Evolutionary conservation across 805 yeast species (phyloP), one percentile per base, ranked within the genome.

Genomic region (Huiozyma sinensis): DNA sequence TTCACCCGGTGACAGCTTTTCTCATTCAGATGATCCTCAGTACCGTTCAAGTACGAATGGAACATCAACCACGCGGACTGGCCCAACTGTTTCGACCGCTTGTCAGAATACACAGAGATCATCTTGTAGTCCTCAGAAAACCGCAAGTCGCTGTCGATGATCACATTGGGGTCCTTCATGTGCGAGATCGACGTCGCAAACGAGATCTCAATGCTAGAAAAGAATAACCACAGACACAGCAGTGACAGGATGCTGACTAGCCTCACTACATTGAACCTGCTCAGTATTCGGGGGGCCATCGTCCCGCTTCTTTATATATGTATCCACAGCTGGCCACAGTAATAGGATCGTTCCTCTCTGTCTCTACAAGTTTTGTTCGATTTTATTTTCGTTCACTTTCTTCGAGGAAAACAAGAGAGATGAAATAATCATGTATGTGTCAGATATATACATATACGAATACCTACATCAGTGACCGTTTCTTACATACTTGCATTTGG

Each of bases 401-500:
- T 17, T 17, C 24, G 24, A 17, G 24, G 24, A 17, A 17, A 17
- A n/a, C n/a, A 17, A 17, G 24, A 17, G 24, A 17, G 24, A 17
- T 17, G 24, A 17, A 17, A 17, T 17, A 17, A 17, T 17, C 24
- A 17, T 3, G 24, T 17, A 17, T 17, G 24, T 17, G 24, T 17
- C 24, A 17, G 24, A 17, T 17, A n/a, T n/a, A n/a, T n/a, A n/a
- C n/a, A n/a, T n/a, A n/a, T n/a, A n/a, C n/a, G n/a, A n/a, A 17
- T 17, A 17, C 24, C 4, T 17, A 17, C 4, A 17, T 13, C 12
- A 36, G n/a, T 35, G 6, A 43, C 7, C 12, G 34, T 32, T 32
- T 47, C 69, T 60, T 42, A 52, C 53, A 52, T 71, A 71, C 10
- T 54, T 42, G 46, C 66, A 55, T 40, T 68, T 65, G 0, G 72